Evolutionary conservation across 2,329 filamentous ascomycete species (phyloP).

Genomic region (Zasmidium citrigriseum): DNA sequence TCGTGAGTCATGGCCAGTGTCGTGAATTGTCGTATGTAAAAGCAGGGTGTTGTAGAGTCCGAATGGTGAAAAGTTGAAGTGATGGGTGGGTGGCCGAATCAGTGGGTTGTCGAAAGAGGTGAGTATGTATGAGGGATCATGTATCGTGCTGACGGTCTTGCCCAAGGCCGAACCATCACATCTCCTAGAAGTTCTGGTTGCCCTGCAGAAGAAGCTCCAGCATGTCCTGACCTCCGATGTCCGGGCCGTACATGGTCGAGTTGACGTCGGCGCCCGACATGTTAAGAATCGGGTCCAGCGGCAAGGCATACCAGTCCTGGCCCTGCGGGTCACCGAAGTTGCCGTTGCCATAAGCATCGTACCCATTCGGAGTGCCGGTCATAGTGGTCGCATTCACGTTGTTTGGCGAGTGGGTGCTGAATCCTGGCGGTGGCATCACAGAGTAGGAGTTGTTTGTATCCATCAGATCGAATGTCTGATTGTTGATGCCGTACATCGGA

Average conservation of each 20-base stretch:
- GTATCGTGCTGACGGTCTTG: not conserved
- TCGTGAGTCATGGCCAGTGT: not conserved
- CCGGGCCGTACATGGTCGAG: slow-evolving; percentile 58
- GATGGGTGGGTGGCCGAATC: not conserved
- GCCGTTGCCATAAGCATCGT: slow-evolving; percentile 17
- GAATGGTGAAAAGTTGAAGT: too few relatives aligned
- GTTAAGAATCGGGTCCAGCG: slow-evolving; percentile 60
- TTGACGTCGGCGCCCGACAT: slow-evolving; percentile 61
- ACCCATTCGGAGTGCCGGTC: slow-evolving; percentile 16
- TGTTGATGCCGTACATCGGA: slow-evolving; percentile 46
- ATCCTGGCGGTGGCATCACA: slow-evolving; percentile 52
- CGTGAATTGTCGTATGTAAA: not conserved
- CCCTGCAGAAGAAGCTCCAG: slow-evolving; percentile 45
- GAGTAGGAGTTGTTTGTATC: slow-evolving; percentile 41
- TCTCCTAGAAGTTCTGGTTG: slow-evolving; percentile 4
- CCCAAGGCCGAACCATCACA: not conserved
- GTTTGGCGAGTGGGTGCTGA: slow-evolving; percentile 33
- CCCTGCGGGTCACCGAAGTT: slow-evolving; percentile 36
- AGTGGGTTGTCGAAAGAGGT: not conserved
- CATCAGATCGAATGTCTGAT: slow-evolving; percentile 46
- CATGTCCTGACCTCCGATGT: slow-evolving; percentile 61
- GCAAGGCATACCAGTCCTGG: slow-evolving; percentile 61
- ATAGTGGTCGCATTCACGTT: slow-evolving; percentile 33
- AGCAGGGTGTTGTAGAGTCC: not conserved
- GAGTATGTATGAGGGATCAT: too few relatives aligned